Evolutionary conservation across 768 basidiomycete genomes (phyloP).

Genomic region (Termitomyces sp.): DNA sequence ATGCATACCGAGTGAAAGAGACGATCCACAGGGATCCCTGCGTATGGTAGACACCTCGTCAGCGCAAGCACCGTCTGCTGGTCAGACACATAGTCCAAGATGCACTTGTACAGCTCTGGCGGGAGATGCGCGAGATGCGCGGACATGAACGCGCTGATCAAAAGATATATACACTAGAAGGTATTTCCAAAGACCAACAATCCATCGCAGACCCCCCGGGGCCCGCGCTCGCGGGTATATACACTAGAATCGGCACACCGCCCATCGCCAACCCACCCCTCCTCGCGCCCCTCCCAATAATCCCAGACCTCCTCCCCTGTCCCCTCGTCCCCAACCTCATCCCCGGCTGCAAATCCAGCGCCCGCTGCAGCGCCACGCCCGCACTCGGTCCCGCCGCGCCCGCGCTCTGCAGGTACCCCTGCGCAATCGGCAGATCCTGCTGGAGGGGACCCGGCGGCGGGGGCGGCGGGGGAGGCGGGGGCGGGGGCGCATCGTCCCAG

Average conservation of each 20-base stretch:
- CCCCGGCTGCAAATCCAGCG: conserved; percentile 48
- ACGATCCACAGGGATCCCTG: conserved; percentile 50
- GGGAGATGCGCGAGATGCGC: conserved; percentile 4
- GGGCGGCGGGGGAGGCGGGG: neutral
- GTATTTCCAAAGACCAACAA: neutral
- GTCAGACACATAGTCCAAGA: neutral
- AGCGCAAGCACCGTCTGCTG: conserved; percentile 59
- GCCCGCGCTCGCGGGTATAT: no score
- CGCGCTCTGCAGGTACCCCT: conserved; percentile 2
- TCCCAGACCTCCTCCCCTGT: conserved; percentile 52
- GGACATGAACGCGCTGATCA: neutral
- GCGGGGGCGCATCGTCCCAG: neutral
- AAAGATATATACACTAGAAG: no score
- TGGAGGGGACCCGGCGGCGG: neutral
- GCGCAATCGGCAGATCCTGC: neutral
- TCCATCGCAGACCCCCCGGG: conserved; percentile 2
- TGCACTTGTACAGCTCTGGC: conserved; percentile 16
- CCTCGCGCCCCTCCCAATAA: conserved; percentile 49
- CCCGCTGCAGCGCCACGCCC: conserved; percentile 38
- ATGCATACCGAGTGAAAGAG: conserved; percentile 62
- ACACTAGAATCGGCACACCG: neutral
- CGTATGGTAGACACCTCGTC: conserved; percentile 56
- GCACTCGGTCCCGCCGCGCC: conserved; percentile 3
- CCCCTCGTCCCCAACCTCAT: conserved; percentile 42
- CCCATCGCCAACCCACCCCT: conserved; percentile 6